Evolutionary conservation across 306 rosid genomes (phyloP), one percentile per base, ranked within the genome.

Genomic region (Cercis canadensis): DNA sequence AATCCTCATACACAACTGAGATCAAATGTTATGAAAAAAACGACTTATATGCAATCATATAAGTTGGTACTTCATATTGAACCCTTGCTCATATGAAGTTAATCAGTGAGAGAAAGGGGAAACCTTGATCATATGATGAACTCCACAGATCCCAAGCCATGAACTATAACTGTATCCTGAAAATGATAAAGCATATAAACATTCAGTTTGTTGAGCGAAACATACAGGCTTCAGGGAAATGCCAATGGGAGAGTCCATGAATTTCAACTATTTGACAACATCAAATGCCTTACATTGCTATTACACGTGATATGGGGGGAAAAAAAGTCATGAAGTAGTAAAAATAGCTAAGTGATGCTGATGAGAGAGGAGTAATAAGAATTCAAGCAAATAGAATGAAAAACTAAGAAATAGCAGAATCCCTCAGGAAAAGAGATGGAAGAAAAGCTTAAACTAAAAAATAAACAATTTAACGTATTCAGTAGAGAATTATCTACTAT

Each of bases 61-160:
- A 49, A 67, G 29, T 16, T 21, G 8, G 33, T 11, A 46, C 70
- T 62, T 69, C 53, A 51, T 57, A 32, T 36, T 67, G 57, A 37
- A 56, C 46, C 31, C 14, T 21, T 17, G 37, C 45, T 13, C 18
- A 74, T 17, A 57, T 33, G 61, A 67, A 76, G 39, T 17, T 19
- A 18, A 62, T 16, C 75, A 57, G 13, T 73, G 21, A 66, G 62
- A 67, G 41, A 51, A 62, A 44, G 14, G 33, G 57, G 72, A 81
- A 83, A 87, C 97, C 97, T 87, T 69, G 81, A 65, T 66, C 64
- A 63, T 24, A 69, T 56, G 91, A 33, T 15, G 86, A 70, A 75
- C 82, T 72, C 97, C 97, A 89, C 2, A 85, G 85, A 85, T 87
- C 88, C 82, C 77, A 80, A 72, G 54, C 96, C 97, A 85, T 89